Percentiles rank a stretch among this genome's conserved stretches.
These are phyloP conservation scores for Botrytis aclada DNA, from an alignment of 2,329 filamentous ascomycete genomes.

Conservation along the genomic window DNA sequence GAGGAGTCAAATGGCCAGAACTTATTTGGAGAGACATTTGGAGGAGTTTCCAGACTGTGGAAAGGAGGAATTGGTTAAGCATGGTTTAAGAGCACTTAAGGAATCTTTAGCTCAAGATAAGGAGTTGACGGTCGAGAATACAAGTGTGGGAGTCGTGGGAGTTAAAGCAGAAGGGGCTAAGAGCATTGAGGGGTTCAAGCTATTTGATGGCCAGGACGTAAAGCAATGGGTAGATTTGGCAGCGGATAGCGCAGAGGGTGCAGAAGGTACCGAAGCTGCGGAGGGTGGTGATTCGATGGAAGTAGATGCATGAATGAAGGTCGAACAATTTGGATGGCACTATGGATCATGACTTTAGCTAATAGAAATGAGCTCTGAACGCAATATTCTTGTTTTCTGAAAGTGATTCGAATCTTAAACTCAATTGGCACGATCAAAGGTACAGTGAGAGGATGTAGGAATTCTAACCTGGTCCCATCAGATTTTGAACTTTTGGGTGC, in stretches of 20 bases:
- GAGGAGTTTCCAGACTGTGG: constrained; percentile 74
- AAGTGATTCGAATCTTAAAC: background rate
- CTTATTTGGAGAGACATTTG: constrained; percentile 90
- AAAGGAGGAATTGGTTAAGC: constrained; percentile 83
- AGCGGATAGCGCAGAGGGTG: constrained; percentile 50
- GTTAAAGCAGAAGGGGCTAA: constrained; percentile 49
- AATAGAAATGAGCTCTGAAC: constrained; percentile 1
- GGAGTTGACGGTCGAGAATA: constrained; percentile 96
- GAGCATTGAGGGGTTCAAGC: constrained; percentile 75
- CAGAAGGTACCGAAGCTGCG: constrained; percentile 22
- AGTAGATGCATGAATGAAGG: constrained; percentile 40
- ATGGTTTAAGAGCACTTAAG: constrained; percentile 87
- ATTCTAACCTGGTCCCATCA: background rate
- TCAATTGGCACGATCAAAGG: background rate
- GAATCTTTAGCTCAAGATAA: constrained; percentile 96
- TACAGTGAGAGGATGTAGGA: background rate
- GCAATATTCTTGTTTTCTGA: background rate
- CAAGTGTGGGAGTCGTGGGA: constrained; percentile 83
- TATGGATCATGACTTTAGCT: constrained; percentile 4
- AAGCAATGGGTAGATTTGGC: constrained; percentile 79
- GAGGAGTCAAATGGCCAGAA: constrained; percentile 93
- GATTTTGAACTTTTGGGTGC: no score
- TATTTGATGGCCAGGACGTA: constrained; percentile 87
- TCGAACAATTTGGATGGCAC: background rate
- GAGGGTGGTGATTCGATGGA: constrained; percentile 45